Base-by-base conservation (phyloP, 805 yeast species). In the Lachancea sp. region DNA sequence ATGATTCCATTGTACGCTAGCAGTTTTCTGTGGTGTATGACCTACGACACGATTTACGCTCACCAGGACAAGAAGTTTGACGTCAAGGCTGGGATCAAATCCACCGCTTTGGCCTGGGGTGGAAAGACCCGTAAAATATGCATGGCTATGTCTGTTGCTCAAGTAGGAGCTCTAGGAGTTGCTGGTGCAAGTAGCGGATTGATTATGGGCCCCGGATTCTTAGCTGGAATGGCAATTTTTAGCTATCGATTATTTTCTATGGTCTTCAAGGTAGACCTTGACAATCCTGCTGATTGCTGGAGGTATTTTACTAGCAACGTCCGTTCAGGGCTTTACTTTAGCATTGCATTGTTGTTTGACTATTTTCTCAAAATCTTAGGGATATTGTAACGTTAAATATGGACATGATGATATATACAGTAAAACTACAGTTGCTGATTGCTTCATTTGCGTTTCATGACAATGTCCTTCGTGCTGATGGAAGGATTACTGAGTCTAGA, bases 91-190 rank as follows among this genome's bases (percentile, higher is more conserved):
- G 98, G 98, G 16, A 83, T 92, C 51, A 88, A 88, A 61, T 85
- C 96, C 2, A 88, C 97, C 0, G 99, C 99, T 6, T 71, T 92
- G 50, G 89, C 84, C 2, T 94, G 98, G 98, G 95, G 94, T 7
- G 75, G 73, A 17, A 72, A 75, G 23, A 75, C 96, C 1, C 88
- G 83, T 58, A 72, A 77, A 8, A 76, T 88, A 30, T 69, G 84
- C 52, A 69, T 75, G 33, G 79, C 74, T 0, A 58, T 88, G 48
- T 74, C 86, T 5, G 68, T 69, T 1, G 78, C 77, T 1, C 98
- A 92, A 63, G 69, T 83, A 48, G 74, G 73, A 1, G 61, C 79
- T 29, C 74, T 78, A 46, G 68, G 78, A 2, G 47, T 74, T 6
- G 85, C 95, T 20, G 97, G 97, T 1, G 52, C 74, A 17, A 64